These are phyloP conservation scores for Mycothermus thermophilus DNA, from an alignment of 495 filamentous ascomycete species.

Conservation along the genomic window DNA sequence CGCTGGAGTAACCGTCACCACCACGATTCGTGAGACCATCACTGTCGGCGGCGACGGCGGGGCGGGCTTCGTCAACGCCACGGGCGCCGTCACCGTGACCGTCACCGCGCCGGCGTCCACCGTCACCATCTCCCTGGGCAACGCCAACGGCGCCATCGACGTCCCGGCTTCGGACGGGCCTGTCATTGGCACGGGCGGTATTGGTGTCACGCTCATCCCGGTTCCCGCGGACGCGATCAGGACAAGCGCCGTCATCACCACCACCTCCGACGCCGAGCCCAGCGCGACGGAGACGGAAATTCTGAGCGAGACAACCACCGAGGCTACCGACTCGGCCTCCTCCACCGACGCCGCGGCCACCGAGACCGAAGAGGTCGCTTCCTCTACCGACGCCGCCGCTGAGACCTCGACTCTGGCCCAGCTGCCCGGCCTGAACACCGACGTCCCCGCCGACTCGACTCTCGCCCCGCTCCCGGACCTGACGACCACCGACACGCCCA, in stretches of 20 bases:
- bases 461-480: slow-evolving; percentile 1
- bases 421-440: not conserved
- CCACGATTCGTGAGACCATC: slow-evolving; percentile 23
- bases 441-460: not conserved
- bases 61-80: slow-evolving; percentile 14
- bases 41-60: slow-evolving; percentile 18
- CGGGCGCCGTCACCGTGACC: slow-evolving; percentile 16
- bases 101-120: slow-evolving; percentile 27
- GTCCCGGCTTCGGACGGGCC: not conserved
- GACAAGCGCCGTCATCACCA: slow-evolving; percentile 7
- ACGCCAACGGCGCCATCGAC: slow-evolving; percentile 8
- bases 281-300: not conserved
- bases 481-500: too few species aligned
- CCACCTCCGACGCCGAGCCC: not conserved
- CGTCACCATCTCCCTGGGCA: slow-evolving; percentile 19
- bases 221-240: slow-evolving; percentile 12
- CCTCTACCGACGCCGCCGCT: not conserved
- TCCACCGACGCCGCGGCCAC: not conserved
- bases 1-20: slow-evolving; percentile 30
- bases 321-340: not conserved
- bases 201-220: slow-evolving; percentile 17
- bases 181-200: slow-evolving; percentile 12
- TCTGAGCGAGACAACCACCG: too few species aligned
- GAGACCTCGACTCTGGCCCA: not conserved
- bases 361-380: not conserved